A percentile compares a stretch with the other conserved stretches of the same genome.
Evolutionary conservation across 176 grass and related monocot genomes (phyloP).

Genomic region (Stipa capillata): DNA sequence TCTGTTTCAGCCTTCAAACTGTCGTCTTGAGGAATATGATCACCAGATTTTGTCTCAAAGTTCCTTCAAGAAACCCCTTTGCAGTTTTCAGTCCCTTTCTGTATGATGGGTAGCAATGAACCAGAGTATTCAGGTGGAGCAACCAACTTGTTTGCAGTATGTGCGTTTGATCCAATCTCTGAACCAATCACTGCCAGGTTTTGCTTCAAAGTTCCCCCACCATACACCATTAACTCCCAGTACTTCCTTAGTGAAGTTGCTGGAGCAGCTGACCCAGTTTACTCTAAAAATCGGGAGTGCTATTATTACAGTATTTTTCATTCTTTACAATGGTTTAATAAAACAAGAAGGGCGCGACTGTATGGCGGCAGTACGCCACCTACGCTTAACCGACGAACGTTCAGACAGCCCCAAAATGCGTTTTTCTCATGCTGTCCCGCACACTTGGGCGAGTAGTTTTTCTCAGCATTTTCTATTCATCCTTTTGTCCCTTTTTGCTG

Average conservation of each 20-base stretch:
- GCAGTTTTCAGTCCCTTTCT: conserved; percentile 16
- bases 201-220: conserved; percentile 2
- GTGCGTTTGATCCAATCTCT: conserved; percentile 20
- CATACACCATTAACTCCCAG: conserved; percentile 21
- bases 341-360: no score
- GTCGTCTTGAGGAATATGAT: conserved; percentile 15
- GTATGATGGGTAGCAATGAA: conserved; percentile 13
- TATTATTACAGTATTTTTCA: no score
- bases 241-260: background rate
- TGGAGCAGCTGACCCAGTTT: background rate
- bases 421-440: no score
- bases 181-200: background rate
- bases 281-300: no score
- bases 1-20: conserved; percentile 25
- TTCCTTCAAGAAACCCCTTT: conserved; percentile 13
- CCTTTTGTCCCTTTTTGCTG: no score
- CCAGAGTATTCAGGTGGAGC: conserved; percentile 19
- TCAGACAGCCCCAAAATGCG: no score
- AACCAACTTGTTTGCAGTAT: conserved; percentile 13
- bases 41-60: conserved; percentile 6
- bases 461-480: no score
- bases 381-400: no score
- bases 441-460: no score
- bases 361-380: no score
- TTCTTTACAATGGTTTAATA: no score